These are phyloP conservation scores for Tetradesmus lagerheimii DNA, from an alignment of 139 green algal genomes.

Conservation along the genomic window DNA sequence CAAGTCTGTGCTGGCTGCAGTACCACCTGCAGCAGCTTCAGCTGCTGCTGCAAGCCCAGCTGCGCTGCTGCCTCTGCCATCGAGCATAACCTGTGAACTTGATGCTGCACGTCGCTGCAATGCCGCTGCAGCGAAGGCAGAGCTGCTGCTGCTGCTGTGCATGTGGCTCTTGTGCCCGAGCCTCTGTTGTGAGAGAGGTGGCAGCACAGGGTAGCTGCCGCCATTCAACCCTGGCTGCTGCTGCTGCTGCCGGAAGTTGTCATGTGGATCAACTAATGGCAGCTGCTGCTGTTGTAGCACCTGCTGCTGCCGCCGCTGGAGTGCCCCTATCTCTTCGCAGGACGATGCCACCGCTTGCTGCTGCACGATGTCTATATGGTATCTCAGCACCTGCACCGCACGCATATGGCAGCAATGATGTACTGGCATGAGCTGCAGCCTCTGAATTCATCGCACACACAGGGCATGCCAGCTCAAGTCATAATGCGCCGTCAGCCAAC, in stretches of 20 bases:
- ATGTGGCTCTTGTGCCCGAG: background rate
- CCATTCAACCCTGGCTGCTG: background rate
- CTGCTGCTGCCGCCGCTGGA: background rate
- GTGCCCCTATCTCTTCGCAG: background rate
- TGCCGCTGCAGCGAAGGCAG: background rate
- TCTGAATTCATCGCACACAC: too few species aligned
- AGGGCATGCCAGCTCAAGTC: too few species aligned
- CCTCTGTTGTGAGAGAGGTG: background rate
- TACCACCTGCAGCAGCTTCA: background rate
- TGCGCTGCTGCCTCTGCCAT: slow-evolving; percentile 8
- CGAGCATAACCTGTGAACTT: background rate
- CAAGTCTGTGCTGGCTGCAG: background rate
- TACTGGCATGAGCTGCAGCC: too few species aligned
- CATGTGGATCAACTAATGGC: background rate
- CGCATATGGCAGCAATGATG: background rate
- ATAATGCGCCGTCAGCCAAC: too few species aligned
- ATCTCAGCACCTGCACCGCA: background rate
- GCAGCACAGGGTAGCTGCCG: background rate
- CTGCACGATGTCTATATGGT: background rate
- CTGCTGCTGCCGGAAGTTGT: background rate
- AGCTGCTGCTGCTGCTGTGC: background rate
- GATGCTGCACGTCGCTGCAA: background rate
- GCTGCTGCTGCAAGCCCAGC: slow-evolving; percentile 7
- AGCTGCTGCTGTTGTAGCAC: background rate
- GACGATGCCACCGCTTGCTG: background rate